Percentiles rank a stretch among this genome's conserved stretches.
These are phyloP conservation scores for Cladosporium phlei DNA, from an alignment of 2,329 filamentous ascomycete genomes.

Conservation along the genomic window DNA sequence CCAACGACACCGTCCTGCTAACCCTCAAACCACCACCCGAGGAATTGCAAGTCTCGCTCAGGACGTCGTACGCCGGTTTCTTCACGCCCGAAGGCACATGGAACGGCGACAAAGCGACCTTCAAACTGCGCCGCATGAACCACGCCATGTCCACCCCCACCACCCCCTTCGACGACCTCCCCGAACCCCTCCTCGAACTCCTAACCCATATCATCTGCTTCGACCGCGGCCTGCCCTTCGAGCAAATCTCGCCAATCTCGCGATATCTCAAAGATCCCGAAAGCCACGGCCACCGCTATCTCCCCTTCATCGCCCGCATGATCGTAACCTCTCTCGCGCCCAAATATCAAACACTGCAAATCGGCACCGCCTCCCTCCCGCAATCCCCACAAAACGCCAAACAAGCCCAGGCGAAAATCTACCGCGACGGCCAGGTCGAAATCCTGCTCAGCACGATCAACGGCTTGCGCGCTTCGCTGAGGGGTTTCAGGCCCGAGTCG, in stretches of 20 bases:
- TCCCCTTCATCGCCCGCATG: slow-evolving; percentile 32
- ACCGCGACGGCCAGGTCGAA: slow-evolving; percentile 37
- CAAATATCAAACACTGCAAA: slow-evolving; percentile 30
- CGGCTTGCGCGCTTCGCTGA: slow-evolving; percentile 26
- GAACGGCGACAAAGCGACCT: slow-evolving; percentile 34
- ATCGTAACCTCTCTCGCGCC: slow-evolving; percentile 32
- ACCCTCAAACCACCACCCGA: slow-evolving; percentile 38
- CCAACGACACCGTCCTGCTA: slow-evolving; percentile 43
- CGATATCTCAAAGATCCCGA: slow-evolving; percentile 22
- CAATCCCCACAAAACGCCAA: slow-evolving; percentile 32
- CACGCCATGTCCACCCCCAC: slow-evolving; percentile 2
- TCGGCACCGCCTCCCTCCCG: slow-evolving; percentile 22
- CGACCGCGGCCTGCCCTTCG: slow-evolving; percentile 30
- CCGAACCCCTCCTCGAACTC: slow-evolving; percentile 32
- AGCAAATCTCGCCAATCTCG: slow-evolving; percentile 19
- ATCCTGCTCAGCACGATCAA: slow-evolving; percentile 29
- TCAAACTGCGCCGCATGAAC: slow-evolving; percentile 29
- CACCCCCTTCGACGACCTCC: slow-evolving; percentile 25
- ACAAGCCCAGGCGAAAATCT: slow-evolving; percentile 40
- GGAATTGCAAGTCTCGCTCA: slow-evolving; percentile 31
- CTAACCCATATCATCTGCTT: slow-evolving; percentile 32
- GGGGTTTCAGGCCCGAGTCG: slow-evolving; percentile 14
- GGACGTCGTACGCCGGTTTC: slow-evolving; percentile 29
- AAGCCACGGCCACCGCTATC: slow-evolving; percentile 26
- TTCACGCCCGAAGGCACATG: slow-evolving; percentile 30